A percentile compares a stretch with the other conserved stretches of the same genome.
phyloP scores from a whole-genome alignment of 495 filamentous ascomycete species.

The Tuber microsphaerosporum region DNA sequence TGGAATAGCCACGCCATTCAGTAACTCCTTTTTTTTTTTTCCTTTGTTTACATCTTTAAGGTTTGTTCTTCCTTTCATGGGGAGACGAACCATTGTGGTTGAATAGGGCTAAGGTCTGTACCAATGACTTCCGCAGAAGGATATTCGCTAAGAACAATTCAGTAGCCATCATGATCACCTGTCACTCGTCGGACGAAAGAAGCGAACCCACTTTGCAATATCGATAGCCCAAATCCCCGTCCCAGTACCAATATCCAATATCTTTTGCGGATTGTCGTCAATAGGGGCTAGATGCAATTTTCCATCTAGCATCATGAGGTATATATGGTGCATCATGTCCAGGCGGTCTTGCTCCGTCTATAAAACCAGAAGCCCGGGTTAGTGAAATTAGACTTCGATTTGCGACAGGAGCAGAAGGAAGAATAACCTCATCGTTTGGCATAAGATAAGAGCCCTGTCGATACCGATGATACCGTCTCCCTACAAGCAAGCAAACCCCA shows the following conservation, averaged over 20 bases:
- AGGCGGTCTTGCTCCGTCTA: conserved; percentile 42
- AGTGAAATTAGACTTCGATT: not conserved
- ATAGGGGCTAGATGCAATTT: conserved; percentile 54
- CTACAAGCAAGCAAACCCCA: conserved; percentile 4
- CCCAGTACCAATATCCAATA: conserved; percentile 58
- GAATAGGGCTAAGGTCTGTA: conserved; percentile 58
- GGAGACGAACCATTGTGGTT: conserved; percentile 47
- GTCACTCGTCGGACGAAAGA: not conserved
- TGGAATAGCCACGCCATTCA: conserved; percentile 7
- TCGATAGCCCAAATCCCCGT: conserved; percentile 64
- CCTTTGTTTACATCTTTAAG: not conserved
- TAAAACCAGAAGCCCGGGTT: not conserved
- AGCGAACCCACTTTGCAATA: conserved; percentile 18
- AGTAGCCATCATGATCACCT: not conserved
- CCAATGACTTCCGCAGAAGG: conserved; percentile 55
- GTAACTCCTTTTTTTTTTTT: not conserved
- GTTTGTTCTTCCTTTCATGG: conserved; percentile 1
- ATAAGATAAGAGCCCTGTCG: conserved; percentile 31
- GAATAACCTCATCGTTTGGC: conserved; percentile 35
- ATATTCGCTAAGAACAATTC: conserved; percentile 42
- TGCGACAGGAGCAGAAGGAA: not conserved
- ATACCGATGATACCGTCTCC: conserved; percentile 33
- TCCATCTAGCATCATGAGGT: conserved; percentile 49
- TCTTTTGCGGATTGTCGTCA: conserved; percentile 35
- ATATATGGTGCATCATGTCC: conserved; percentile 62